Percentiles rank a stretch among this genome's conserved stretches.
phyloP scores from a whole-genome alignment of 805 yeast genomes.

The Jamesozyma hellenica region DNA sequence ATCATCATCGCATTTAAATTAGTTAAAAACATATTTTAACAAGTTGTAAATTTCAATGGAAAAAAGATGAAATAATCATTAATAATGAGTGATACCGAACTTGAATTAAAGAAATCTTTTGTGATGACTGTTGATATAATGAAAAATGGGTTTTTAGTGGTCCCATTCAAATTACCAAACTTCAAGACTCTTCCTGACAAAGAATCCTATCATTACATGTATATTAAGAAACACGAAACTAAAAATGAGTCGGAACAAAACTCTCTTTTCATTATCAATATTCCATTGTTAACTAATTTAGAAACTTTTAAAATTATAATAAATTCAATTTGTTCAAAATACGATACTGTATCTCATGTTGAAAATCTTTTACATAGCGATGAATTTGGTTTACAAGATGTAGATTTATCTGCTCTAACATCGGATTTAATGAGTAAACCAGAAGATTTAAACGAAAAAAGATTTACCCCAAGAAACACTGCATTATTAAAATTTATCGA shows the following conservation, averaged over 20 bases:
- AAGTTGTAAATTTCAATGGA: too few relatives aligned
- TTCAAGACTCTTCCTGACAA: background rate
- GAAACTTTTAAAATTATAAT: constrained; percentile 48
- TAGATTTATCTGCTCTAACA: constrained; percentile 50
- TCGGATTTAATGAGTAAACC: constrained; percentile 40
- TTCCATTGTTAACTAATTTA: constrained; percentile 55
- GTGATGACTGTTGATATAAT: constrained; percentile 12
- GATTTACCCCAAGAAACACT: constrained; percentile 60
- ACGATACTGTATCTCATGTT: constrained; percentile 48
- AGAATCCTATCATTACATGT: constrained; percentile 45
- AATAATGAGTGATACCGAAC: constrained; percentile 1
- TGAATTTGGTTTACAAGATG: constrained; percentile 35
- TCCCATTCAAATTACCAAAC: constrained; percentile 25
- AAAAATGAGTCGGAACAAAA: constrained; percentile 36
- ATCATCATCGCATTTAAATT: too few relatives aligned
- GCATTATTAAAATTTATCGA: constrained; percentile 70
- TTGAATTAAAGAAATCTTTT: background rate
- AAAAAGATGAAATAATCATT: background rate
- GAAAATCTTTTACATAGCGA: constrained; percentile 39
- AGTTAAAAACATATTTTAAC: too few relatives aligned
- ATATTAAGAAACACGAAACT: constrained; percentile 53
- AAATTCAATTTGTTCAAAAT: constrained; percentile 37
- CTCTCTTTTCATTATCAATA: constrained; percentile 63
- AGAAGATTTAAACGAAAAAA: constrained; percentile 20
- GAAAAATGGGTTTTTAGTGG: constrained; percentile 30